Evolutionary conservation across 208 protist genomes (phyloP).

Genomic region (Crithidia acanthocephali): DNA sequence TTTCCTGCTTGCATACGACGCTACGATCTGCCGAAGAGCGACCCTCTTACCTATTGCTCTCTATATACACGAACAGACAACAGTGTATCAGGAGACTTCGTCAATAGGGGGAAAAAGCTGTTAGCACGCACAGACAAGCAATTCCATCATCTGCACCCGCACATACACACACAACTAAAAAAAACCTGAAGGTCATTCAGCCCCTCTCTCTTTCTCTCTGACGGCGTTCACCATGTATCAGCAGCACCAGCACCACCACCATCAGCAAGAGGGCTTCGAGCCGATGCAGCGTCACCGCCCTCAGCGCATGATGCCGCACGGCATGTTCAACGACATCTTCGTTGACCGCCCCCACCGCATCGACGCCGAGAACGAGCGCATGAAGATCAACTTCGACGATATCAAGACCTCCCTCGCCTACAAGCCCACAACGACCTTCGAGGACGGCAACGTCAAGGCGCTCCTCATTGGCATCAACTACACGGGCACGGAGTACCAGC

Average conservation of each 20-base stretch:
- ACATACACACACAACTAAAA: too few species aligned
- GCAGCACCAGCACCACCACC: background rate
- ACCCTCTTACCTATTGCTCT: too few species aligned
- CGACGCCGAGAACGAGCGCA: slow-evolving; percentile 48
- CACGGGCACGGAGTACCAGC: slow-evolving; percentile 55
- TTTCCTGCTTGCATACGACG: too few species aligned
- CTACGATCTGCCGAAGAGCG: too few species aligned
- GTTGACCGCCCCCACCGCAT: slow-evolving; percentile 66
- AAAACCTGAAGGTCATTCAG: too few species aligned
- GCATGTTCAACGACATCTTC: slow-evolving; percentile 41
- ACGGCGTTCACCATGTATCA: background rate
- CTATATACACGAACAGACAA: too few species aligned
- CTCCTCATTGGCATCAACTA: slow-evolving; percentile 94
- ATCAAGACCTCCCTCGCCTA: slow-evolving; percentile 73
- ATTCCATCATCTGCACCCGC: too few species aligned
- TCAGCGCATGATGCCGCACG: slow-evolving; percentile 40
- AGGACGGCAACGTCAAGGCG: slow-evolving; percentile 78
- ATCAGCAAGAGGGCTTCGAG: slow-evolving; percentile 8
- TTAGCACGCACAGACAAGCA: too few species aligned
- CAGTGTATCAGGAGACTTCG: too few species aligned
- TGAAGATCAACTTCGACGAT: slow-evolving; percentile 49
- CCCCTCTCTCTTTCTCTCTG: too few species aligned
- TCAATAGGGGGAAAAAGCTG: too few species aligned
- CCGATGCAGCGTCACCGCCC: slow-evolving; percentile 24
- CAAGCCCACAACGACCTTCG: slow-evolving; percentile 52